A percentile compares a stretch with the other conserved stretches of the same genome.
phyloP scores from a whole-genome alignment of 2,329 filamentous ascomycete genomes.

The Exophiala sp. region DNA sequence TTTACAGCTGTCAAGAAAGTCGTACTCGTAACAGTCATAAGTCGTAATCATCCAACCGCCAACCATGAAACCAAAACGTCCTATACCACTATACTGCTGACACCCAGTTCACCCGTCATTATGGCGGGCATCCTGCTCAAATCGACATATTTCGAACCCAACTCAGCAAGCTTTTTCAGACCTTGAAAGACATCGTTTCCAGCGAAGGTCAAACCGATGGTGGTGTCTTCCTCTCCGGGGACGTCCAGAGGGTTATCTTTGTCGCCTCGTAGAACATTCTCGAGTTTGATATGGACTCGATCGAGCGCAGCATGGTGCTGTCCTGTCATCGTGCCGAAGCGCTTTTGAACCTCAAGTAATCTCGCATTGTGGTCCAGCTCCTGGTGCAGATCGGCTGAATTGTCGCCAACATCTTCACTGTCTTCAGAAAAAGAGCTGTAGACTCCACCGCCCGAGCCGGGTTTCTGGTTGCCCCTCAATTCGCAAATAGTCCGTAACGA shows the following conservation, averaged over 20 bases:
- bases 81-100: constrained; percentile 66
- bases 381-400: constrained; percentile 6
- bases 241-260: neutral
- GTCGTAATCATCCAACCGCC: neutral
- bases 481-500: constrained; percentile 68
- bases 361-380: neutral
- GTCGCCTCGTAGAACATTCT: neutral
- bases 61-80: neutral
- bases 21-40: neutral
- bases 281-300: constrained; percentile 20
- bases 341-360: constrained; percentile 5
- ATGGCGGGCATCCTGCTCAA: constrained; percentile 78
- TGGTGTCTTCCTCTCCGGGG: constrained; percentile 19
- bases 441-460: constrained; percentile 69
- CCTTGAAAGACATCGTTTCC: constrained; percentile 79
- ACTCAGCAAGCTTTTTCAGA: constrained; percentile 71
- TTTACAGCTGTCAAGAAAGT: too few species aligned
- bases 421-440: constrained; percentile 66
- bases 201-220: constrained; percentile 60
- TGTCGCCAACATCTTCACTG: neutral
- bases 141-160: constrained; percentile 59
- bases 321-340: constrained; percentile 22
- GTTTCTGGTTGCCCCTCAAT: constrained; percentile 65
- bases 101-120: constrained; percentile 84
- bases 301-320: constrained; percentile 22